A percentile compares a stretch with the other conserved stretches of the same genome.
Conservation (phyloP, 345 rosid species). For the Hibiscus syriacus region DNA sequence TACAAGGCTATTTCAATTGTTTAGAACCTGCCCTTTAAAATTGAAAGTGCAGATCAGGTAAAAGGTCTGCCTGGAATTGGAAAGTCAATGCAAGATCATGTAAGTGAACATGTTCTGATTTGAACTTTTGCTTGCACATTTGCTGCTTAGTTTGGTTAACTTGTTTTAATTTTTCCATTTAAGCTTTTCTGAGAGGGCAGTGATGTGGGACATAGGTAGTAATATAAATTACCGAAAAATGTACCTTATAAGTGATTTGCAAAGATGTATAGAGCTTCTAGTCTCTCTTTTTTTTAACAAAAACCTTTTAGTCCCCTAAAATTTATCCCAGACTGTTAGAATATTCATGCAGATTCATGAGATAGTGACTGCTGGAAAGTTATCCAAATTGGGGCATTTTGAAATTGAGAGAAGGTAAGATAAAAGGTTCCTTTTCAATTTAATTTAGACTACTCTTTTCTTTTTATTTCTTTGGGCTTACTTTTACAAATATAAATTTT, state of each 20-base stretch:
- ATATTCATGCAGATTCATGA: slow-evolving; percentile 73
- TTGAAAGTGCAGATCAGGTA: no score
- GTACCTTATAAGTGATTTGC: background rate
- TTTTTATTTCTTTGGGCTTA: background rate
- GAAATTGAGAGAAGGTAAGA: slow-evolving; percentile 88
- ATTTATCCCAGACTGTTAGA: slow-evolving; percentile 8
- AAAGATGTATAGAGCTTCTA: background rate
- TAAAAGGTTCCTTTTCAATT: background rate
- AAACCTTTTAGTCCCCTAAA: no score
- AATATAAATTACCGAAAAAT: background rate
- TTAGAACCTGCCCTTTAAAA: no score
- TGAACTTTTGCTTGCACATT: background rate
- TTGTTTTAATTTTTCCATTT: background rate
- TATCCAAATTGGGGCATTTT: slow-evolving; percentile 89
- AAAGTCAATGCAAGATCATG: slow-evolving; percentile 93
- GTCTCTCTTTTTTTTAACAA: no score
- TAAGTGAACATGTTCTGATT: slow-evolving; percentile 29
- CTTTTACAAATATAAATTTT: background rate
- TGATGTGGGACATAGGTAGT: background rate
- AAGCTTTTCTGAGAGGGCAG: background rate
- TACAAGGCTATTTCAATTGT: no score
- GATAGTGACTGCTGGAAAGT: slow-evolving; percentile 74
- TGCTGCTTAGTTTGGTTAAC: slow-evolving; percentile 7
- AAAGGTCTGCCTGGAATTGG: slow-evolving; percentile 86
- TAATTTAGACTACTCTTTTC: background rate